Evolutionary conservation across 352 stramenopile genomes (phyloP).

Genomic region (Pythium oligandrum): DNA sequence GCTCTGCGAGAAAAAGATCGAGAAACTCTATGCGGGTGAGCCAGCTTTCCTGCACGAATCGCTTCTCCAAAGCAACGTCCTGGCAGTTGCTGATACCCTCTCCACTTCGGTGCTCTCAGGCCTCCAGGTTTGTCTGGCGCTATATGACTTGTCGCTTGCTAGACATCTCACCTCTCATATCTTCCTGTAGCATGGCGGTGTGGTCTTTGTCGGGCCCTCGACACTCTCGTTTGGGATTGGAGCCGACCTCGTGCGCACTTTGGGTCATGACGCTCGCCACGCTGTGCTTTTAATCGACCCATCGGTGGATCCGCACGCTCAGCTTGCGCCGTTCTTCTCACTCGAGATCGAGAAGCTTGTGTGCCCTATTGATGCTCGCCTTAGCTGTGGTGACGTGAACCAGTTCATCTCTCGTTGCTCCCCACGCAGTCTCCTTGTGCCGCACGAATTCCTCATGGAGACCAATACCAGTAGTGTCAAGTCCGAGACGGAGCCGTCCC

Average conservation of each 20-base stretch:
- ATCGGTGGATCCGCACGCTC: conserved; percentile 37
- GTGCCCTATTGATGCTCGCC: conserved; percentile 68
- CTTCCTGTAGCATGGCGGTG: conserved; percentile 38
- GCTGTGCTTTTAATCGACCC: conserved; percentile 75
- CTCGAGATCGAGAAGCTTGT: conserved; percentile 73
- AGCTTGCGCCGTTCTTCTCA: conserved; percentile 51
- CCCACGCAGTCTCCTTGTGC: conserved; percentile 63
- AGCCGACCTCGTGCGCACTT: conserved; percentile 45
- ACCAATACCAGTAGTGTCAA: conserved; percentile 14
- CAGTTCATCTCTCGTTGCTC: conserved; percentile 79
- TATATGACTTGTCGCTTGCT: too few relatives aligned
- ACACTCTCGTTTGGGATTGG: conserved; percentile 56
- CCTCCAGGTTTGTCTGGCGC: conserved; percentile 39
- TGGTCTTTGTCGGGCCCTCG: conserved; percentile 75
- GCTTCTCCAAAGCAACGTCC: conserved; percentile 41
- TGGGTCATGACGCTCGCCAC: conserved; percentile 58
- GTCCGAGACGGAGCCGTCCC: conserved; percentile 29
- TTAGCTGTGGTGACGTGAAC: conserved; percentile 83
- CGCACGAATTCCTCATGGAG: conserved; percentile 43
- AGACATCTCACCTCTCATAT: too few relatives aligned
- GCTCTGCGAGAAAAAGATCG: conserved; percentile 81
- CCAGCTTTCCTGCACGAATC: conserved; percentile 61
- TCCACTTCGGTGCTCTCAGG: conserved; percentile 35
- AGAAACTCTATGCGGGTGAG: conserved; percentile 70
- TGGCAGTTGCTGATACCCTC: conserved; percentile 42